A percentile compares a stretch with the other conserved stretches of the same genome.
phyloP scores from a whole-genome alignment of 345 rosid species.

The Alliaria petiolata region DNA sequence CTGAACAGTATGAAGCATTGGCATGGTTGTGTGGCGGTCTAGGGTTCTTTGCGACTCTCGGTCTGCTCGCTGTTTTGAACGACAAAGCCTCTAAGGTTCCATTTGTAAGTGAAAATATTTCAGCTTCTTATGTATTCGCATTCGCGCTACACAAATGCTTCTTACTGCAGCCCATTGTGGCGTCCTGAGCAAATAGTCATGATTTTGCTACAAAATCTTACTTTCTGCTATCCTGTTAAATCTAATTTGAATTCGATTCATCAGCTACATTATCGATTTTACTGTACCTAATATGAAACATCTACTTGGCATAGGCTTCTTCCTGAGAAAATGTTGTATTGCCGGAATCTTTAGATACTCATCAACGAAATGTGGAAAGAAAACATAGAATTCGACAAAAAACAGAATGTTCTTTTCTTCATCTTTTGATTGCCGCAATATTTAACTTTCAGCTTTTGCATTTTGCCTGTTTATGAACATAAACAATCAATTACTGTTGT shows the following conservation, averaged over 20 bases:
- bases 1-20: constrained; percentile 81
- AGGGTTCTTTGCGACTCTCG: constrained; percentile 70
- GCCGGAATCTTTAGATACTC: not conserved
- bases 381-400: not conserved
- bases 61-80: constrained; percentile 69
- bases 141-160: not conserved
- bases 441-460: not conserved
- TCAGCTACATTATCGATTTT: not conserved
- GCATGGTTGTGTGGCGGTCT: constrained; percentile 97
- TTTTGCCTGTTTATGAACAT: not conserved
- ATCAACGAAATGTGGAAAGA: not conserved
- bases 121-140: not conserved
- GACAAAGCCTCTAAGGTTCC: constrained; percentile 93
- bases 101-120: constrained; percentile 50
- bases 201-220: not conserved
- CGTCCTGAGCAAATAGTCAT: not conserved
- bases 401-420: not conserved
- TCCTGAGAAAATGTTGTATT: not conserved
- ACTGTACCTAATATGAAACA: not conserved
- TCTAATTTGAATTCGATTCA: not conserved
- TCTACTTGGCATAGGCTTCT: not conserved
- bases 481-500: not conserved
- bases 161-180: not conserved
- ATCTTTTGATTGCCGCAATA: not conserved
- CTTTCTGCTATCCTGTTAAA: not conserved